Conservation (phyloP, 1,139 yeast species). For the Hyphopichia buzzinii region DNA sequence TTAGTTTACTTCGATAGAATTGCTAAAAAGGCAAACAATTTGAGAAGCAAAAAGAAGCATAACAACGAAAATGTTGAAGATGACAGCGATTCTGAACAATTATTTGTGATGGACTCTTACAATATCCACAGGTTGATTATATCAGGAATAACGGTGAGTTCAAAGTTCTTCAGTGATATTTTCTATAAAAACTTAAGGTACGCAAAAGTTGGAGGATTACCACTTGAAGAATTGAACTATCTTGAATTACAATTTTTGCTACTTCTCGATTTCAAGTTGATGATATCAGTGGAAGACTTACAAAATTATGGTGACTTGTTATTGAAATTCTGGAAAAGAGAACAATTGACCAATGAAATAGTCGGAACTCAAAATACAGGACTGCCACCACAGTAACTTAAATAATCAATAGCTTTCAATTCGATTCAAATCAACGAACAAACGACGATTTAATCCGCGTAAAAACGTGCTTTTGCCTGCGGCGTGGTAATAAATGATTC, state of each 20-base stretch:
- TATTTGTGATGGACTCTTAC: slow-evolving; percentile 93
- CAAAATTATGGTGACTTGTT: slow-evolving; percentile 88
- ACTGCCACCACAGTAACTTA: no score
- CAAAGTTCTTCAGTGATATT: slow-evolving; percentile 92
- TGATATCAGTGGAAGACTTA: slow-evolving; percentile 87
- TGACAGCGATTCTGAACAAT: slow-evolving; percentile 40
- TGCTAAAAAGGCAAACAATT: slow-evolving; percentile 78
- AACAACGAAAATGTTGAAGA: slow-evolving; percentile 7
- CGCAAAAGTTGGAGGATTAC: slow-evolving; percentile 97
- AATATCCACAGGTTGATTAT: slow-evolving; percentile 92
- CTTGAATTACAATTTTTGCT: slow-evolving; percentile 85
- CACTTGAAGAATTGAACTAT: slow-evolving; percentile 89
- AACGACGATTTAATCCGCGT: no score
- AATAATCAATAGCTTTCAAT: no score
- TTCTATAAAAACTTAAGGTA: slow-evolving; percentile 94
- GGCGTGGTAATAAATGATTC: no score
- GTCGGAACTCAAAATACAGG: slow-evolving; percentile 10
- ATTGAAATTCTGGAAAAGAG: slow-evolving; percentile 79
- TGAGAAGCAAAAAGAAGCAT: slow-evolving; percentile 26
- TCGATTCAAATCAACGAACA: no score
- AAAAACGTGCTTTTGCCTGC: no score
- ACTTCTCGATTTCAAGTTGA: slow-evolving; percentile 78
- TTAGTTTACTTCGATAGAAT: slow-evolving; percentile 93
- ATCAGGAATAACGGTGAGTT: slow-evolving; percentile 95
- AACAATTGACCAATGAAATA: slow-evolving; percentile 45